A percentile compares a stretch with the other conserved stretches of the same genome.
These are phyloP conservation scores for Cladosporium cucumerinum DNA, from an alignment of 2,329 filamentous ascomycete species.

Conservation along the genomic window DNA sequence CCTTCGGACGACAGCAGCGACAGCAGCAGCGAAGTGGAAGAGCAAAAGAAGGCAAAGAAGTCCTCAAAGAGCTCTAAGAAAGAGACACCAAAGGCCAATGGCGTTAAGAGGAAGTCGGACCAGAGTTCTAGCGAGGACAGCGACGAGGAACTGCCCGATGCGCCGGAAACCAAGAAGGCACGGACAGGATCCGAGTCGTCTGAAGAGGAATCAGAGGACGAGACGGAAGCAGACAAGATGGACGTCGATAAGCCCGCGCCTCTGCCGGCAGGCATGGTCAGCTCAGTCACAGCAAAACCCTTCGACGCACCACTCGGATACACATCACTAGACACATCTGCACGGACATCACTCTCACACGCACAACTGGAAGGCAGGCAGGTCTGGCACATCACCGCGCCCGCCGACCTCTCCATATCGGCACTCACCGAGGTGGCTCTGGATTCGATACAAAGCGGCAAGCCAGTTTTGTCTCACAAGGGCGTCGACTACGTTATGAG, in stretches of 20 bases:
- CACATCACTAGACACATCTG: conserved; percentile 44
- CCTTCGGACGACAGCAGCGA: conserved; percentile 20
- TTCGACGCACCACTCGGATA: conserved; percentile 43
- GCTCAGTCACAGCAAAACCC: conserved; percentile 23
- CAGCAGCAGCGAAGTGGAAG: conserved; percentile 15
- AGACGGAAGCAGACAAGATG: conserved; percentile 12
- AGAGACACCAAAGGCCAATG: conserved; percentile 26
- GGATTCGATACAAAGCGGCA: conserved; percentile 52
- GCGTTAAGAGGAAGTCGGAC: conserved; percentile 30
- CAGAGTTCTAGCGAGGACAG: conserved; percentile 19
- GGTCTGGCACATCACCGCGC: conserved; percentile 76
- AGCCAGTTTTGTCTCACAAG: conserved; percentile 59
- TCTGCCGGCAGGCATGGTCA: conserved; percentile 9
- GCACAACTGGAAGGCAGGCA: conserved; percentile 66
- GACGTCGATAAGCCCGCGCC: conserved; percentile 15
- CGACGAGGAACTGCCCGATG: conserved; percentile 14
- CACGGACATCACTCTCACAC: conserved; percentile 41
- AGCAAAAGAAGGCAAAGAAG: conserved; percentile 14
- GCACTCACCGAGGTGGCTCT: conserved; percentile 64
- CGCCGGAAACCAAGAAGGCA: conserved; percentile 15
- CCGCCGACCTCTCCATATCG: conserved; percentile 65
- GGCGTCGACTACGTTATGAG: conserved; percentile 55
- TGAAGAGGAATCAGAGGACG: conserved; percentile 7
- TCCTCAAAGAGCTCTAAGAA: conserved; percentile 15
- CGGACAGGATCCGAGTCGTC: conserved; percentile 14